These are phyloP conservation scores for Xylaria flabelliformis DNA, from an alignment of 495 filamentous ascomycete species.

Conservation along the genomic window DNA sequence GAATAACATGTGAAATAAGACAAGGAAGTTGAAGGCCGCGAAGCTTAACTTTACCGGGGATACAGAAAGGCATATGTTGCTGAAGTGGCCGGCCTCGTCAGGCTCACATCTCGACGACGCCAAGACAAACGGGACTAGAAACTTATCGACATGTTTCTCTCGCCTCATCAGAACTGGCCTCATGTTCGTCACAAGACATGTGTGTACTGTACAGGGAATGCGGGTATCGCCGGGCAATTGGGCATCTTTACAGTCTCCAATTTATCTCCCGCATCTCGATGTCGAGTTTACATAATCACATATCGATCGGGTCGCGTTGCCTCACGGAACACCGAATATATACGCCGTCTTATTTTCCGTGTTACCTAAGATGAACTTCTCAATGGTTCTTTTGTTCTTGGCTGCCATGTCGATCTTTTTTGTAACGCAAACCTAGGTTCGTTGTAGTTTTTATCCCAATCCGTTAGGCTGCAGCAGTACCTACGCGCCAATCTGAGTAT, in stretches of 20 bases:
- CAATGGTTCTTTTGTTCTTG: not conserved
- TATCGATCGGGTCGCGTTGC: constrained; percentile 13
- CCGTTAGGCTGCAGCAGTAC: constrained; percentile 13
- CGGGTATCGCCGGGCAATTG: constrained; percentile 22
- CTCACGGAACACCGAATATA: not conserved
- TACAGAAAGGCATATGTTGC: not conserved
- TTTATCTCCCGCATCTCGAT: constrained; percentile 11
- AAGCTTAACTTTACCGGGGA: not conserved
- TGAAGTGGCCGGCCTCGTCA: constrained; percentile 3
- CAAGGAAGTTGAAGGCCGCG: not conserved
- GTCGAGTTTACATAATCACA: constrained; percentile 17
- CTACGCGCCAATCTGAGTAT: not conserved
- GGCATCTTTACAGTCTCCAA: constrained; percentile 24
- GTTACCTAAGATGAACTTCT: not conserved
- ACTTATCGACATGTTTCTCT: constrained; percentile 7
- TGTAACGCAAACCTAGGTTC: not conserved
- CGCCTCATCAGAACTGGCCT: not conserved
- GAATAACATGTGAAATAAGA: not conserved
- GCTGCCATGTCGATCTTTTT: constrained; percentile 4
- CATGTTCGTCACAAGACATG: constrained; percentile 7
- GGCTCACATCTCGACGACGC: constrained; percentile 10
- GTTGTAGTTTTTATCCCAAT: not conserved
- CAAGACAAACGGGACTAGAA: not conserved
- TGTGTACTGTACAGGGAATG: not conserved
- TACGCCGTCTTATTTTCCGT: not conserved